phyloP scores from a whole-genome alignment of 768 basidiomycete genomes.

The Lactarius trivialis region DNA sequence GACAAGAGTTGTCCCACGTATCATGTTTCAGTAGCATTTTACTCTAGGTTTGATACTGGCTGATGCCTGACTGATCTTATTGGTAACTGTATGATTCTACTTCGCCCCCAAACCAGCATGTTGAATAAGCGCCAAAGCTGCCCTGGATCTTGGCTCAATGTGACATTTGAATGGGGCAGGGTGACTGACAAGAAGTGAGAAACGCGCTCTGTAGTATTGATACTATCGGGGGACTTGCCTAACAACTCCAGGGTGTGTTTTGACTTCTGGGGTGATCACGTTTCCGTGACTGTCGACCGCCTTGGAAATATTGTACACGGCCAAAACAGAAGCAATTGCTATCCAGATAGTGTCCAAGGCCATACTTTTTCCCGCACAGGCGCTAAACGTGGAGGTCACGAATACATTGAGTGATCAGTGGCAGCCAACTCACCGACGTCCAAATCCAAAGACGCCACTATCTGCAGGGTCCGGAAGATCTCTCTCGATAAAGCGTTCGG shows the following conservation, averaged over 20 bases:
- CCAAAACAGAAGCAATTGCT: slow-evolving; percentile 19
- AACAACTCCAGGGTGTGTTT: slow-evolving; percentile 7
- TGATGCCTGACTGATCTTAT: background rate
- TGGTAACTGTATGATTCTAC: background rate
- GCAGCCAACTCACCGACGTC: slow-evolving; percentile 18
- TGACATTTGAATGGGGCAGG: slow-evolving; percentile 18
- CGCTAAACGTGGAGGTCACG: background rate
- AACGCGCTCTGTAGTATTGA: background rate
- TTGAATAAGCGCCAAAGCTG: slow-evolving; percentile 16
- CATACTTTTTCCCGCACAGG: slow-evolving; percentile 19
- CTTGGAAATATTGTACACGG: slow-evolving; percentile 19
- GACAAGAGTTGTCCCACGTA: background rate
- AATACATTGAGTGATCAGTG: background rate
- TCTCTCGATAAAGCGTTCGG: slow-evolving; percentile 22
- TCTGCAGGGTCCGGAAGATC: slow-evolving; percentile 15
- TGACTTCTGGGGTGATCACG: slow-evolving; percentile 18
- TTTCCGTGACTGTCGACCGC: slow-evolving; percentile 13
- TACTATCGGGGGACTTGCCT: background rate
- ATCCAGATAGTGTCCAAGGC: slow-evolving; percentile 23
- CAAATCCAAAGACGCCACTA: slow-evolving; percentile 21
- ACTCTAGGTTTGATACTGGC: background rate
- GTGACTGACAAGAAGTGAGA: slow-evolving; percentile 3
- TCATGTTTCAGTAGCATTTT: background rate
- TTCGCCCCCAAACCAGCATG: slow-evolving; percentile 4
- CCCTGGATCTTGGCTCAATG: slow-evolving; percentile 16